Percentiles rank a stretch among this genome's conserved stretches.
Evolutionary conservation across 1,139 yeast species (phyloP).

Genomic region (Blastobotrys indianensis): DNA sequence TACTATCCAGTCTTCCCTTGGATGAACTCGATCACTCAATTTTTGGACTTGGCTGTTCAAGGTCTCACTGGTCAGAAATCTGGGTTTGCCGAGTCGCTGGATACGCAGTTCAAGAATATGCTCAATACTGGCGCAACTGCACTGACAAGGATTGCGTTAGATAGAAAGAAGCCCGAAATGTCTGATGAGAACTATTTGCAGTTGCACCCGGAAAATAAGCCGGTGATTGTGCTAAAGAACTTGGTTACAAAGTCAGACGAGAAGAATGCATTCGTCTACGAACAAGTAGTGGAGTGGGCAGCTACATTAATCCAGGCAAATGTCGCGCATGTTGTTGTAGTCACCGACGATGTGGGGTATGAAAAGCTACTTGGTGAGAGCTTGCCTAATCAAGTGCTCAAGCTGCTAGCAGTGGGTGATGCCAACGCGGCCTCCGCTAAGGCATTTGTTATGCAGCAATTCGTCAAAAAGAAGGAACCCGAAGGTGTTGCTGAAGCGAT

Average conservation of each 20-base stretch:
- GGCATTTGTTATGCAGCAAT: conserved; percentile 61
- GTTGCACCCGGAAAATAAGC: conserved; percentile 80
- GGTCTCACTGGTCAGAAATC: conserved; percentile 93
- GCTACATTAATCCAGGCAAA: conserved; percentile 68
- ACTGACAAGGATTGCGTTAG: conserved; percentile 62
- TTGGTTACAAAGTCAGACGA: conserved; percentile 53
- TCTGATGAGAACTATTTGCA: conserved; percentile 80
- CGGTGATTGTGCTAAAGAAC: conserved; percentile 78
- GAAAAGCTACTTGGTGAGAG: conserved; percentile 56
- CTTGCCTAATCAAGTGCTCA: conserved; percentile 83
- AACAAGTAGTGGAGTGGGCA: conserved; percentile 84
- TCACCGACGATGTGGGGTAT: conserved; percentile 81
- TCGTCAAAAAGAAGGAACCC: conserved; percentile 28
- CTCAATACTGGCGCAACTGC: conserved; percentile 68
- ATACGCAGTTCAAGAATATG: conserved; percentile 78
- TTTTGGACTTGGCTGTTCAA: conserved; percentile 79
- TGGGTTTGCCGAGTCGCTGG: conserved; percentile 81
- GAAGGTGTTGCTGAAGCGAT: conserved; percentile 17
- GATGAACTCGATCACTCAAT: conserved; percentile 73
- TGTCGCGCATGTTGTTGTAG: conserved; percentile 80
- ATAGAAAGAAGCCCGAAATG: conserved; percentile 22
- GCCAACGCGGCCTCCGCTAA: conserved; percentile 70
- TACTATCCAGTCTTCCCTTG: conserved; percentile 93
- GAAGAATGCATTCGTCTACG: conserved; percentile 62
- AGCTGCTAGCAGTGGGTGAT: conserved; percentile 68